Evolutionary conservation across 305 asterid species (phyloP).

Genomic region (Fraxinus angustifolia): DNA sequence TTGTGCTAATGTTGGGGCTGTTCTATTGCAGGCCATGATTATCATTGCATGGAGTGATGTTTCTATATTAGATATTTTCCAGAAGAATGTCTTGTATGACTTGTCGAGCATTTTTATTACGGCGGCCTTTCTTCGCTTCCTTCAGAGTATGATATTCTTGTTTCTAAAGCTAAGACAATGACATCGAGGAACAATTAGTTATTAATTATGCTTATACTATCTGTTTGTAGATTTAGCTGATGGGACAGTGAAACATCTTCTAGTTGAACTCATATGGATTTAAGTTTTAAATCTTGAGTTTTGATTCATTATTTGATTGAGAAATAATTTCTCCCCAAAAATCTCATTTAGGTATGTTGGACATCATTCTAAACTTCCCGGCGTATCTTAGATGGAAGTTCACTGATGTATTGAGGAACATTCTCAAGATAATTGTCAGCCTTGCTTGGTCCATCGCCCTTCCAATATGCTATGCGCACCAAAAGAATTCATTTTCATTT

Average conservation of each 20-base stretch:
- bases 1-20: slow-evolving; percentile 27
- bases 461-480: slow-evolving; percentile 65
- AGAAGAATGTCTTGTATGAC: slow-evolving; percentile 48
- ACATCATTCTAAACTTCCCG: slow-evolving; percentile 80
- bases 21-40: slow-evolving; percentile 64
- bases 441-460: slow-evolving; percentile 82
- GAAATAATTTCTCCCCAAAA: slow-evolving; percentile 21
- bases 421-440: slow-evolving; percentile 81
- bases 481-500: slow-evolving; percentile 43
- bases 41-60: slow-evolving; percentile 79
- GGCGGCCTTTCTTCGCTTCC: slow-evolving; percentile 81
- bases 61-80: slow-evolving; percentile 59
- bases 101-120: slow-evolving; percentile 93
- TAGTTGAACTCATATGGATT: slow-evolving; percentile 15
- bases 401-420: slow-evolving; percentile 62
- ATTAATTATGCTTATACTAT: background rate
- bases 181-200: background rate
- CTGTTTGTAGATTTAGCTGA: background rate
- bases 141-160: slow-evolving; percentile 70
- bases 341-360: slow-evolving; percentile 69
- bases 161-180: slow-evolving; percentile 1
- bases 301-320: slow-evolving; percentile 18
- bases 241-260: background rate
- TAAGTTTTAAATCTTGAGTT: slow-evolving; percentile 20
- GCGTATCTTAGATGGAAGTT: slow-evolving; percentile 88